These are phyloP conservation scores for Penicillium carneum DNA, from an alignment of 2,329 filamentous ascomycete species.

Conservation along the genomic window DNA sequence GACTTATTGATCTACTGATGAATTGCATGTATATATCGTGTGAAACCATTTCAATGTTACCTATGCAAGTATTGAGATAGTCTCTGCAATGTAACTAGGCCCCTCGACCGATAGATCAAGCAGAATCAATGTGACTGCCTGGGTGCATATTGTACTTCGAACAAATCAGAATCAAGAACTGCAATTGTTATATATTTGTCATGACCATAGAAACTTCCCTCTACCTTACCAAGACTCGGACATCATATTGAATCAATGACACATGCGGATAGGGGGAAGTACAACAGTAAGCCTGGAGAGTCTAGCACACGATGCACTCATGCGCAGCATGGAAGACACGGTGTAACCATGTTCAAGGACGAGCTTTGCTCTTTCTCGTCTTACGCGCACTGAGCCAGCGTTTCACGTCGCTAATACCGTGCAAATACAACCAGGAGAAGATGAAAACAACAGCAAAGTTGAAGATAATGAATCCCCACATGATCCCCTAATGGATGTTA, in stretches of 20 bases:
- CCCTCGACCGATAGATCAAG: not conserved
- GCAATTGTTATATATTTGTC: not conserved
- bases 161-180: not conserved
- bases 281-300: not conserved
- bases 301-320: not conserved
- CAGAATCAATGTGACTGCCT: constrained; percentile 1
- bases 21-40: not conserved
- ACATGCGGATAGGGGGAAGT: not conserved
- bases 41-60: constrained; percentile 10
- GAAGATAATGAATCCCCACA: constrained; percentile 69
- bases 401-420: constrained; percentile 44
- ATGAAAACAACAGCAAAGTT: constrained; percentile 65
- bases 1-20: not conserved
- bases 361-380: constrained; percentile 31
- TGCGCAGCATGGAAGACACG: not conserved
- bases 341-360: constrained; percentile 1
- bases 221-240: not conserved
- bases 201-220: not conserved
- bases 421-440: constrained; percentile 63
- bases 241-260: not conserved
- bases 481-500: constrained; percentile 58
- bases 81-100: constrained; percentile 11
- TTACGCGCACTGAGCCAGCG: constrained; percentile 43
- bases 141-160: not conserved
- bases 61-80: not conserved